Conservation (phyloP, 306 rosid species). For the Biancaea sappan region DNA sequence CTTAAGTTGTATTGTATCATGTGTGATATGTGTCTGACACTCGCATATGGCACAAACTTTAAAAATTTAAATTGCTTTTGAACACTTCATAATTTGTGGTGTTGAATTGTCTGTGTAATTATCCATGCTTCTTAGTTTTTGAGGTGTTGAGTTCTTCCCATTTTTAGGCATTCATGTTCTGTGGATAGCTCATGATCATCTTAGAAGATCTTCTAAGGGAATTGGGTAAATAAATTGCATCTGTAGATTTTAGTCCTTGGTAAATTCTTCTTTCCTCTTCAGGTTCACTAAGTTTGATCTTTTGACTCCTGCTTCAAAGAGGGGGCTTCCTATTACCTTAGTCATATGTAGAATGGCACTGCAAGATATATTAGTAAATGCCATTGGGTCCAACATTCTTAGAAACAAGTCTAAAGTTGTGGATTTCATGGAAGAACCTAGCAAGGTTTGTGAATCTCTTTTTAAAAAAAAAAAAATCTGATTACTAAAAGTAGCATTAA, state of each 20-base stretch:
- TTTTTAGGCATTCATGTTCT: not conserved
- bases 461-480: not conserved
- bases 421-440: constrained; percentile 40
- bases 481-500: not conserved
- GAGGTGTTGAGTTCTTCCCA: constrained; percentile 8
- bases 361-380: constrained; percentile 51
- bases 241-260: not conserved
- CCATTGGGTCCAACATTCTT: constrained; percentile 47
- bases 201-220: constrained; percentile 8
- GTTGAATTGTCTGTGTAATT: not conserved
- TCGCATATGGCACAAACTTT: no score
- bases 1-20: no score
- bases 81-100: not conserved
- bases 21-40: not conserved
- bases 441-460: constrained; percentile 40
- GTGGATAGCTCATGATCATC: constrained; percentile 7
- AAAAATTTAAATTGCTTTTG: not conserved
- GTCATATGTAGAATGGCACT: constrained; percentile 52
- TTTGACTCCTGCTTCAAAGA: constrained; percentile 47
- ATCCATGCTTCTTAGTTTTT: not conserved
- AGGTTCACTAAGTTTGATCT: constrained; percentile 49
- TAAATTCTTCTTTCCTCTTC: constrained; percentile 3
- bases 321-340: constrained; percentile 43
- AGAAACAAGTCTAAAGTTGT: constrained; percentile 53
- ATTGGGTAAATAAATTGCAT: not conserved